These are phyloP conservation scores for Globisporangium emineosum DNA, from an alignment of 352 stramenopile genomes.

Conservation along the genomic window DNA sequence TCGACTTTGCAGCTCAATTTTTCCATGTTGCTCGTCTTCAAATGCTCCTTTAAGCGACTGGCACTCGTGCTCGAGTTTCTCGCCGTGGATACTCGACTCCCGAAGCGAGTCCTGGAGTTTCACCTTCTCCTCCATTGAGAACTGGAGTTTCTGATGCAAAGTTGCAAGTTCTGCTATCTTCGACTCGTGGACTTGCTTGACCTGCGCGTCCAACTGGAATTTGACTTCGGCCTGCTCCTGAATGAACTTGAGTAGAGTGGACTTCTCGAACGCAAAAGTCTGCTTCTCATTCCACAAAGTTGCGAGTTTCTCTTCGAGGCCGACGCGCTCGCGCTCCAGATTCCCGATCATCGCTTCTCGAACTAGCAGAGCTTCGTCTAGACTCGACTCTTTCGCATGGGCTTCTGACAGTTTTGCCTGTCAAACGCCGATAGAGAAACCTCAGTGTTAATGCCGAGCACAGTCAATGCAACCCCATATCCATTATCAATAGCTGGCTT, in stretches of 20 bases:
- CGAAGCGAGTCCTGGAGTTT: constrained; percentile 33
- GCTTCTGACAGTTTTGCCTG: constrained; percentile 25
- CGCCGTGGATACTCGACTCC: constrained; percentile 26
- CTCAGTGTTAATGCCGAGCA: too few relatives aligned
- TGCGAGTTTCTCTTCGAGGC: constrained; percentile 43
- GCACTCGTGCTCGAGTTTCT: constrained; percentile 27
- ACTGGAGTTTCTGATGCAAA: constrained; percentile 36
- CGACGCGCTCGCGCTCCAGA: constrained; percentile 52
- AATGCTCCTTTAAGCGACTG: constrained; percentile 25
- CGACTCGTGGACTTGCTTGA: constrained; percentile 50
- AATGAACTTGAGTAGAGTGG: constrained; percentile 70
- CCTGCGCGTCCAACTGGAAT: constrained; percentile 50
- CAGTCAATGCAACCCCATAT: too few relatives aligned
- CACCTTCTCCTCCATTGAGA: constrained; percentile 42
- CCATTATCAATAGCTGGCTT: not conserved
- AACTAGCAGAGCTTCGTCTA: constrained; percentile 55
- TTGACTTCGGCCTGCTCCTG: constrained; percentile 73
- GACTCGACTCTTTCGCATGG: constrained; percentile 28
- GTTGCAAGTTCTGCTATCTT: constrained; percentile 28
- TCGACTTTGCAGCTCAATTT: constrained; percentile 28
- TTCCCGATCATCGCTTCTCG: constrained; percentile 47
- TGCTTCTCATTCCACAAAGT: constrained; percentile 39
- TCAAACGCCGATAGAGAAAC: too few relatives aligned
- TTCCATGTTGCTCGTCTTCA: constrained; percentile 34
- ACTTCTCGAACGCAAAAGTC: constrained; percentile 64